Conservation (phyloP, 2,329 filamentous ascomycete genomes). For the Aureobasidium zeae region DNA sequence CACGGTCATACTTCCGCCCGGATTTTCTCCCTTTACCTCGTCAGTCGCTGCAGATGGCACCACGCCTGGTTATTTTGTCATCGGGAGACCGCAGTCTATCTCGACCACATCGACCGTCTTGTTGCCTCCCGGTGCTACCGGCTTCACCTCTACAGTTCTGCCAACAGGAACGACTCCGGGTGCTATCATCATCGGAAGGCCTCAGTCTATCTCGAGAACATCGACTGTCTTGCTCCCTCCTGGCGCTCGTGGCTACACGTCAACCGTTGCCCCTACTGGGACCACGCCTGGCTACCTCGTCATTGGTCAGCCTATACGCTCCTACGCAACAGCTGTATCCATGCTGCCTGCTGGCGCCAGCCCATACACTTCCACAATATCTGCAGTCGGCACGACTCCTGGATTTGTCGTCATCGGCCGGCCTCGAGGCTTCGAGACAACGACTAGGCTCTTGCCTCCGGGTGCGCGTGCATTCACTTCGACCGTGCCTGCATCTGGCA, state of each 20-base stretch:
- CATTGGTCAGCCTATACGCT: background rate
- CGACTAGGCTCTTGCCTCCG: background rate
- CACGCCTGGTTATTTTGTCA: background rate
- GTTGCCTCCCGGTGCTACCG: background rate
- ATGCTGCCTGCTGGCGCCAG: background rate
- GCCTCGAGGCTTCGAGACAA: background rate
- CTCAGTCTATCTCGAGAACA: background rate
- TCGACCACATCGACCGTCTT: background rate
- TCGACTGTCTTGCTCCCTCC: background rate
- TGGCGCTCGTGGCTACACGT: background rate
- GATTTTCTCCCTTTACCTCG: background rate
- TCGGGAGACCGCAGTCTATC: background rate
- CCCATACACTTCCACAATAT: background rate
- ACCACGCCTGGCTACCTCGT: background rate
- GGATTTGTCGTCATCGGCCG: background rate
- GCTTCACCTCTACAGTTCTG: background rate
- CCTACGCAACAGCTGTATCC: background rate
- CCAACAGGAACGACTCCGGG: background rate
- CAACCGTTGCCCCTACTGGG: background rate
- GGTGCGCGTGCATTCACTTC: background rate
- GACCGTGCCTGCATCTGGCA: conserved; percentile 1
- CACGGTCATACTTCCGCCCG: background rate
- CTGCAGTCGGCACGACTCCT: background rate
- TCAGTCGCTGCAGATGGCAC: background rate
- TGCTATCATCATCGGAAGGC: background rate